Percentiles rank a stretch among this genome's conserved stretches.
Conservation (phyloP, 177 flowering plant genomes). For the Vitis hybrid region DNA sequence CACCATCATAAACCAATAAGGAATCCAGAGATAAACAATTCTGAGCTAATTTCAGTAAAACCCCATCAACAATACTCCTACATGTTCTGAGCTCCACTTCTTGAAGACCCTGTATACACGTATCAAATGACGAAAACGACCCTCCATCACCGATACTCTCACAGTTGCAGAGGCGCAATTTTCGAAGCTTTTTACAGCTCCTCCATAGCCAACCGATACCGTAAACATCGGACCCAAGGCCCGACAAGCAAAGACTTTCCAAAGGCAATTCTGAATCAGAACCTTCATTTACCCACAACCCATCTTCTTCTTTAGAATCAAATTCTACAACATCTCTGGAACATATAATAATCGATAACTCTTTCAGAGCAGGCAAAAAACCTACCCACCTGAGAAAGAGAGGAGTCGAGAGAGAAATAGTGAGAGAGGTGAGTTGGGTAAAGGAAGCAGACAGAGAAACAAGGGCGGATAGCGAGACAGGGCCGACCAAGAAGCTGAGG, state of each 20-base stretch:
- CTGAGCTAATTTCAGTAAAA: conserved; percentile 53
- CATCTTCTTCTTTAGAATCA: not conserved
- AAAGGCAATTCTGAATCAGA: conserved; percentile 37
- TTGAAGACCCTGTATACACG: conserved; percentile 35
- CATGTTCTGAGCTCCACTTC: conserved; percentile 69
- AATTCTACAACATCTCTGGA: conserved; percentile 3
- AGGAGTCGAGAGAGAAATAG: conserved; percentile 41
- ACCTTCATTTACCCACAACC: conserved; percentile 14
- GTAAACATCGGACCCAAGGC: conserved; percentile 36
- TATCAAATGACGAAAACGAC: conserved; percentile 36
- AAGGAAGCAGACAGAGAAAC: conserved; percentile 42
- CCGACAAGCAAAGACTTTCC: conserved; percentile 54
- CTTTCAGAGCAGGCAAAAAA: conserved; percentile 29
- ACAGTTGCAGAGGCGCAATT: conserved; percentile 50
- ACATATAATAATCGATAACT: conserved; percentile 34
- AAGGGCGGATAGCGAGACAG: conserved; percentile 40
- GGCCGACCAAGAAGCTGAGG: conserved; percentile 41
- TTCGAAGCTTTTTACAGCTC: conserved; percentile 47
- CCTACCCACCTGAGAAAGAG: conserved; percentile 45
- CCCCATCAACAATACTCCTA: conserved; percentile 55
- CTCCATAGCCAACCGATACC: conserved; percentile 71
- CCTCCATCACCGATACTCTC: conserved; percentile 52
- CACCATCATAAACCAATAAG: conserved; percentile 73
- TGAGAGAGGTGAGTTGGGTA: conserved; percentile 42
- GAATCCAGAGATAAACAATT: conserved; percentile 45